Base-by-base conservation (phyloP, 805 yeast species). In the Citeromyces matritensis region DNA sequence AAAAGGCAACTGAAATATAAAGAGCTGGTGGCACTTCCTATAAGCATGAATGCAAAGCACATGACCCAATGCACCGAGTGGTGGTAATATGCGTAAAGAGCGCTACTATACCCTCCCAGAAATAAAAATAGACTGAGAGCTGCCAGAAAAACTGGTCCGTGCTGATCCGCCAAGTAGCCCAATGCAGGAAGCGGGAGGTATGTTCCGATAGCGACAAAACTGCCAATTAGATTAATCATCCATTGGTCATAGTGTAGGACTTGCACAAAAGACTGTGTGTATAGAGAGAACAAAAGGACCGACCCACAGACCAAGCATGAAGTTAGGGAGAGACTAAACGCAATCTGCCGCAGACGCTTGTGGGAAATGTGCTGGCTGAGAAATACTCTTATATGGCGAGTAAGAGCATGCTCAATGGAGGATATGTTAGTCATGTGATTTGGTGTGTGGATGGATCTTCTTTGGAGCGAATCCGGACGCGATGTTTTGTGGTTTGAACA, bases 121-220 rank as follows among this genome's bases (percentile, higher is more conserved):
- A 78, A 78, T 17, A 76, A 56, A 32, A 69, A 35, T 27, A 75
- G 53, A 4, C 86, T 67, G 12, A 81, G 42, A 17, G 75, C 41
- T 4, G 86, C 74, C 27, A 85, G 49, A 10, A 78, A 46, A 8
- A 79, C 79, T 2, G 94, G 85, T 0, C 95, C 94, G 45, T 78
- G 81, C n/a, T 74, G 60, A 47, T 85, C 95, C 3, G 91, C 85
- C 31, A 82, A 53, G 39, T 79, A 70, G 1, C 96, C 96, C 27
- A 85, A 51, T 0, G 77, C 45, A 1, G 97, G 96, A 5, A 88
- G 69, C 7, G 88, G 74, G 32, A 84, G 49, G 48, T 88, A 91
- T 71, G 82, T 72, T 2, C 96, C 96, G 36, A 80, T 49, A 19
- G 80, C 76, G 25, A 82, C 73, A 15, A 68, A 59, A 19, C 84